These are phyloP conservation scores for Coemansia sp. DNA, from an alignment of 192 early-diverging fungal species.

Conservation along the genomic window DNA sequence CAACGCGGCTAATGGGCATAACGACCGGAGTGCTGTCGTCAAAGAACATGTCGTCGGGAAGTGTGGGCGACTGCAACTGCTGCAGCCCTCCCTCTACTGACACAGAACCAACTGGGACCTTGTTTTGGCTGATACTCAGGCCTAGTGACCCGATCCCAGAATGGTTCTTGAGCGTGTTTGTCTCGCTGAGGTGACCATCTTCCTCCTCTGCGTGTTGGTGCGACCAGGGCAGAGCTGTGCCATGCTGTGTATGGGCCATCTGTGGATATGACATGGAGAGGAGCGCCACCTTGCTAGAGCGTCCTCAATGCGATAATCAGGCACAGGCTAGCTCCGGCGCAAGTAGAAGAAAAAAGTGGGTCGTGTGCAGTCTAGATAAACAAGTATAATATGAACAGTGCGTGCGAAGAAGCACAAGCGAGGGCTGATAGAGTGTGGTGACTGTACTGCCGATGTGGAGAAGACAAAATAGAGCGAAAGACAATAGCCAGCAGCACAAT, in stretches of 20 bases:
- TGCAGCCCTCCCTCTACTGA: slow-evolving; percentile 16
- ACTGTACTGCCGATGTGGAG: neutral
- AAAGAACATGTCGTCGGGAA: slow-evolving; percentile 31
- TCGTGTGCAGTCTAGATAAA: neutral
- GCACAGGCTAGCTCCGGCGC: slow-evolving; percentile 8
- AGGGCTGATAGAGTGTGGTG: neutral
- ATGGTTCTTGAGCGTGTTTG: slow-evolving; percentile 11
- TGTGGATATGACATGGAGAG: slow-evolving; percentile 37
- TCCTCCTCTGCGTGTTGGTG: slow-evolving; percentile 18
- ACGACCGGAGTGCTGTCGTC: slow-evolving; percentile 13
- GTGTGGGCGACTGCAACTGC: slow-evolving; percentile 45
- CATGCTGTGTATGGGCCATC: slow-evolving; percentile 27
- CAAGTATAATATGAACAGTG: neutral
- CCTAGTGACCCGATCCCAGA: slow-evolving; percentile 22
- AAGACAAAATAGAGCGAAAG: neutral
- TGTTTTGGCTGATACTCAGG: slow-evolving; percentile 14
- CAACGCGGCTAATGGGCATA: neutral
- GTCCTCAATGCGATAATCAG: slow-evolving; percentile 5
- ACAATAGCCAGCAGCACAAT: neutral
- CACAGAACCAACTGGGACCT: slow-evolving; percentile 3
- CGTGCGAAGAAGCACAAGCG: neutral
- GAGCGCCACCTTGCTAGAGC: slow-evolving; percentile 7
- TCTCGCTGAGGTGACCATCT: neutral
- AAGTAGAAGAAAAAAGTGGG: neutral
- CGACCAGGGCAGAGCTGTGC: slow-evolving; percentile 23